Evolutionary conservation across 257 asterid species (phyloP).

Genomic region (Primulina eburnea): DNA sequence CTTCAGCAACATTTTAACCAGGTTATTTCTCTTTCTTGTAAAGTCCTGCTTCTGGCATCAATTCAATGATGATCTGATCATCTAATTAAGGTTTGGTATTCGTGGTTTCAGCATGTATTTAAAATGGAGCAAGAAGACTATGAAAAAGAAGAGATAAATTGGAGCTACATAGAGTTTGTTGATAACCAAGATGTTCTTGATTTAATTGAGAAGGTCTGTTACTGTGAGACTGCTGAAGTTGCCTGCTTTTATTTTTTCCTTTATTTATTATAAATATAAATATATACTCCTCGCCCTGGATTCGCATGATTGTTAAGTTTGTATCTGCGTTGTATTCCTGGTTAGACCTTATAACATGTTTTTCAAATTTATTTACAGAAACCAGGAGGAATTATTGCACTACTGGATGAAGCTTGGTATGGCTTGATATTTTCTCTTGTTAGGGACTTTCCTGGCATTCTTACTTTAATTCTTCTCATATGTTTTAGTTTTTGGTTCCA

Average conservation of each 20-base stretch:
- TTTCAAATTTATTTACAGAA: constrained; percentile 57
- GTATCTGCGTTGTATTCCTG: not conserved
- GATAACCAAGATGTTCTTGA: constrained; percentile 99
- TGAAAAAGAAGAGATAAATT: constrained; percentile 89
- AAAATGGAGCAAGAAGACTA: constrained; percentile 99
- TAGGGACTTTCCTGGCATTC: constrained; percentile 15
- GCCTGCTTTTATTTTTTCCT: constrained; percentile 6
- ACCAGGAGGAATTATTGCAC: constrained; percentile 99
- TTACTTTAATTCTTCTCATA: constrained; percentile 9
- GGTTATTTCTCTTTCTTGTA: constrained; percentile 44
- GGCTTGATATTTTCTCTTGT: constrained; percentile 25
- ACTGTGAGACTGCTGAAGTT: constrained; percentile 11
- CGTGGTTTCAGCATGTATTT: constrained; percentile 82
- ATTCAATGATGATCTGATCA: constrained; percentile 14
- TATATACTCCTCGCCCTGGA: constrained; percentile 4
- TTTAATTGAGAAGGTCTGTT: constrained; percentile 87
- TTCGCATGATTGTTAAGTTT: constrained; percentile 14
- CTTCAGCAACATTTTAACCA: constrained; percentile 99
- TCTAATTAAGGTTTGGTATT: constrained; percentile 29
- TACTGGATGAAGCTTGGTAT: constrained; percentile 98
- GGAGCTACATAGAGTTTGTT: constrained; percentile 99
- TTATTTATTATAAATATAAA: constrained; percentile 14
- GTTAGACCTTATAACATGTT: constrained; percentile 1
- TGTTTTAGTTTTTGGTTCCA: not conserved
- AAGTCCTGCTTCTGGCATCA: constrained; percentile 23